phyloP scores from a whole-genome alignment of 2,329 filamentous ascomycete species.

The Penicillium aurantiogriseum region DNA sequence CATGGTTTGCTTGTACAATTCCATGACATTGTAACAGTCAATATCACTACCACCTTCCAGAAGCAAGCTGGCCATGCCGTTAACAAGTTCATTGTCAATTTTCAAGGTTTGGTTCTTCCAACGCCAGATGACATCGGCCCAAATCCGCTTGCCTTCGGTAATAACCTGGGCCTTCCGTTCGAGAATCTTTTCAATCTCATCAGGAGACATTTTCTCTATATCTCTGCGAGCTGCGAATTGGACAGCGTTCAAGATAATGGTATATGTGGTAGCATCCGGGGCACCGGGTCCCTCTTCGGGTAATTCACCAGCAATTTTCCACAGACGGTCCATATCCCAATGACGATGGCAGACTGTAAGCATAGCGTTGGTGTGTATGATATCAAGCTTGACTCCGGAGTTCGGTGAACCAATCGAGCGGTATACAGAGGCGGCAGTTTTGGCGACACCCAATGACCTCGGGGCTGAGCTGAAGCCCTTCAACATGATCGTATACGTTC shows the following conservation, averaged over 20 bases:
- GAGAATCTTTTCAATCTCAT: slow-evolving; percentile 29
- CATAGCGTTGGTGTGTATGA: slow-evolving; percentile 85
- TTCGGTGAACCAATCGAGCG: slow-evolving; percentile 66
- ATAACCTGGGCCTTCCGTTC: slow-evolving; percentile 47
- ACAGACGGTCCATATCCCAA: slow-evolving; percentile 74
- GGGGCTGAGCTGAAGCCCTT: slow-evolving; percentile 66
- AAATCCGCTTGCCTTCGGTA: slow-evolving; percentile 69
- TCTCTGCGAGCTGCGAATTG: slow-evolving; percentile 47
- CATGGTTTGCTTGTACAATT: slow-evolving; percentile 79
- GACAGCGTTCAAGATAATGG: slow-evolving; percentile 77
- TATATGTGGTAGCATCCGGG: slow-evolving; percentile 73
- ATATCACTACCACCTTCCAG: slow-evolving; percentile 58
- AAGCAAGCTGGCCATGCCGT: slow-evolving; percentile 77
- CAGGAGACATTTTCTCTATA: slow-evolving; percentile 29
- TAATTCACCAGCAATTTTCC: slow-evolving; percentile 70
- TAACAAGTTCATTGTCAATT: slow-evolving; percentile 77
- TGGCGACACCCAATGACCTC: slow-evolving; percentile 54
- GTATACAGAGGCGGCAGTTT: slow-evolving; percentile 73
- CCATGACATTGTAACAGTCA: slow-evolving; percentile 70
- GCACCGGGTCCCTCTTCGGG: slow-evolving; percentile 62
- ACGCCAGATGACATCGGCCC: slow-evolving; percentile 73
- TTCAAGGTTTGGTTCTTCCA: slow-evolving; percentile 70
- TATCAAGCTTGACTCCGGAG: slow-evolving; percentile 66
- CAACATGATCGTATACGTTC: slow-evolving; percentile 83
- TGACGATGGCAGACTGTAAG: slow-evolving; percentile 75